Evolutionary conservation across 108 stramenopile genomes (phyloP), one percentile per base, ranked within the genome.

Genomic region (Nitzschia putrida): DNA sequence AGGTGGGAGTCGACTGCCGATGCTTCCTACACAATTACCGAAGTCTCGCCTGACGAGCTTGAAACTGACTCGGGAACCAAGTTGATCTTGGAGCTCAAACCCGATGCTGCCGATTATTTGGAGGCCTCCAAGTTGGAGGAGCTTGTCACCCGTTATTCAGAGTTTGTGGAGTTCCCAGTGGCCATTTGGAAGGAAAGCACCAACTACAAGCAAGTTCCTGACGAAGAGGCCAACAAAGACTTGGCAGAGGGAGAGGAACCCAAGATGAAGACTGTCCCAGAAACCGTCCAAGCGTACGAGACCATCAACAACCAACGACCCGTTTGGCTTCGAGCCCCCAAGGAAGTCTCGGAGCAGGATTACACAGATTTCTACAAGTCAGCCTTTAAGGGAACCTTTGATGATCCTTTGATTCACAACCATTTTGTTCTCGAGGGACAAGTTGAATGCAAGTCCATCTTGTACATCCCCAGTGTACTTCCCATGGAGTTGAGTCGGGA

Each of bases 391-490:
- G 74, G 82, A 5, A 64, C 80, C 23, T 96, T 93, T 68, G 98
- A 99, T 66, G 91, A 92, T 38, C 97, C 97, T 20, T 77, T 95
- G 73, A 90, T 88, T 41, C 82, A 93, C 76, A 91, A 89, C 9
- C 98, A 99, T 69, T 99, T 99, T 79, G 80, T 85, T 10, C 74
- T 99, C 40, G 98, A 99, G 79, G 98, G 98, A 45, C 97, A 99
- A 79, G 95, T 98, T 37, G 96, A 98, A 80, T 97, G 94, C 89
- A 97, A 97, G 76, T 85, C 90, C 25, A 77, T 99, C 42, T 75
- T 98, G 43, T 99, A 92, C 89, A 87, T 99, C 44, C 98, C 98
- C 7, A 88, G 93, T 29, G 91, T 92, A 76, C 73, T 98, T 12
- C 98, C 98, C 24, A 98, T 95, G 72, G 98, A 99, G 78, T 71